Conservation (phyloP, 768 basidiomycete genomes). For the Pleurotus pulmonarius region DNA sequence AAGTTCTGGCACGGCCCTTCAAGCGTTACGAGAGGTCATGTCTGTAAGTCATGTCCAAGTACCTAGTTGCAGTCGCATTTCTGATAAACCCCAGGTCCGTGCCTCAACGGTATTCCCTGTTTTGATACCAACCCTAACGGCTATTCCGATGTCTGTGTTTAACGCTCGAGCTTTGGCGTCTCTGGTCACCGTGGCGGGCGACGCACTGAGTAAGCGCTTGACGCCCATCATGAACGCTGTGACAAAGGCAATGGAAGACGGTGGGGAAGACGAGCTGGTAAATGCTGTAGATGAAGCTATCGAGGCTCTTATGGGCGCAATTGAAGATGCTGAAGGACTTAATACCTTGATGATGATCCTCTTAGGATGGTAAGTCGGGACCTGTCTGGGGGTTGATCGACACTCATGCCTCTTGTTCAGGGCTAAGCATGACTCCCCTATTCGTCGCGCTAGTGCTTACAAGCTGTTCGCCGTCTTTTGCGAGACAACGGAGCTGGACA, state of each 20-base stretch:
- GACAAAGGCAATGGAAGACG: slow-evolving; percentile 71
- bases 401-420: slow-evolving; percentile 31
- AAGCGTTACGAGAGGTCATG: slow-evolving; percentile 94
- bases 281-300: slow-evolving; percentile 74
- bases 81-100: slow-evolving; percentile 58
- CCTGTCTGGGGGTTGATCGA: neutral
- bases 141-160: slow-evolving; percentile 90
- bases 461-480: slow-evolving; percentile 80
- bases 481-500: slow-evolving; percentile 76
- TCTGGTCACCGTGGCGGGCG: slow-evolving; percentile 90
- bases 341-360: slow-evolving; percentile 87
- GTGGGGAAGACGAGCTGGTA: slow-evolving; percentile 62
- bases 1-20: slow-evolving; percentile 91
- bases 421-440: slow-evolving; percentile 73
- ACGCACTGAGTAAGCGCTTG: slow-evolving; percentile 81
- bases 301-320: slow-evolving; percentile 69
- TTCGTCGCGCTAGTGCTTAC: slow-evolving; percentile 76
- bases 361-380: slow-evolving; percentile 71
- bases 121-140: slow-evolving; percentile 88
- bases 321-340: slow-evolving; percentile 83
- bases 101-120: slow-evolving; percentile 96
- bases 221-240: slow-evolving; percentile 76
- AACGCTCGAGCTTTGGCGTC: slow-evolving; percentile 89
- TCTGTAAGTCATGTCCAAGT: slow-evolving; percentile 47
- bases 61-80: neutral